Evolutionary conservation across 2,329 filamentous ascomycete genomes (phyloP).

Genomic region (Pseudocercospora musae): DNA sequence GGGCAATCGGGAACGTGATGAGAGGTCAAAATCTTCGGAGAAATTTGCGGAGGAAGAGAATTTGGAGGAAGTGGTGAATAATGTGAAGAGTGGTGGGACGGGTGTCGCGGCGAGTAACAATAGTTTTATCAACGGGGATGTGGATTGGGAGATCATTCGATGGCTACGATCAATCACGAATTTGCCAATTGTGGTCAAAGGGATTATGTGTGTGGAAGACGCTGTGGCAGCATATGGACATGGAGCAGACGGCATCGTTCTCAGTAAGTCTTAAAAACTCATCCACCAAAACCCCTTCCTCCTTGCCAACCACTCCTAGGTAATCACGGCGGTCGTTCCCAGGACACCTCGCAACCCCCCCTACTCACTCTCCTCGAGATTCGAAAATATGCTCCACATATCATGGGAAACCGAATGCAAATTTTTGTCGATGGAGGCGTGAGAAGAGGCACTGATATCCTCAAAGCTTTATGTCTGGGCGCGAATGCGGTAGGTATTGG

Average conservation of each 20-base stretch:
- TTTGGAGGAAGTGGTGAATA: conserved; percentile 23
- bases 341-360: conserved; percentile 50
- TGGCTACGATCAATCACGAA: conserved; percentile 28
- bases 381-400: conserved; percentile 56
- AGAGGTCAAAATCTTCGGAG: conserved; percentile 39
- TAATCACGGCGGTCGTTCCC: conserved; percentile 53
- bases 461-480: conserved; percentile 64
- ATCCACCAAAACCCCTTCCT: background rate
- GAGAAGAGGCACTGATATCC: conserved; percentile 61
- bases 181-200: conserved; percentile 38
- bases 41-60: conserved; percentile 18
- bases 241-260: conserved; percentile 43
- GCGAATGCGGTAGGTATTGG: conserved; percentile 61
- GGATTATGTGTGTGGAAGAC: conserved; percentile 41
- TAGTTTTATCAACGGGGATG: conserved; percentile 27
- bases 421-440: conserved; percentile 64
- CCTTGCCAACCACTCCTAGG: background rate
- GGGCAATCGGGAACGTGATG: conserved; percentile 52
- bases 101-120: conserved; percentile 27
- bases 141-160: conserved; percentile 25
- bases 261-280: conserved; percentile 2
- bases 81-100: conserved; percentile 11
- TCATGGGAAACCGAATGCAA: conserved; percentile 37
- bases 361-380: conserved; percentile 62
- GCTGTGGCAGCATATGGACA: conserved; percentile 41